These are phyloP conservation scores for Tritrichomonas musculus DNA, from an alignment of 208 protist species.

Conservation along the genomic window DNA sequence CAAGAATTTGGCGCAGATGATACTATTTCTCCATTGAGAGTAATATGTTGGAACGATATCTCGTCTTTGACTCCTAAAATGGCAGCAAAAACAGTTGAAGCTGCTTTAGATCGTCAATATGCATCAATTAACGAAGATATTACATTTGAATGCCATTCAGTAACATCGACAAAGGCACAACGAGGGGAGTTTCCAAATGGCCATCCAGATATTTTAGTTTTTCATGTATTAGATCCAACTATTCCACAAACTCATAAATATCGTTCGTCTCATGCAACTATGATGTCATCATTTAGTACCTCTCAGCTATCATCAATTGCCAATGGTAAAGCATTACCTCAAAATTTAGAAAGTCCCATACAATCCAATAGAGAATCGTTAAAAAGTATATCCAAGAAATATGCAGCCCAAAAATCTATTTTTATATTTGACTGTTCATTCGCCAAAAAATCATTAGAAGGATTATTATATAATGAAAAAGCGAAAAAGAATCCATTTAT, in stretches of 20 bases:
- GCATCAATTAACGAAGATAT: background rate
- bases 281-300: background rate
- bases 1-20: background rate
- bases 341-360: background rate
- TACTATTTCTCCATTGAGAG: background rate
- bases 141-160: background rate
- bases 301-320: background rate
- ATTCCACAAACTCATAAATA: background rate
- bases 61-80: background rate
- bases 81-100: background rate
- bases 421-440: background rate
- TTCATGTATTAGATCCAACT: slow-evolving; percentile 20
- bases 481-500: background rate
- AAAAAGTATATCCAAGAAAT: background rate
- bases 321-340: background rate
- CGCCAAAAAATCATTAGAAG: background rate
- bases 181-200: background rate
- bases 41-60: slow-evolving; percentile 23
- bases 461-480: background rate
- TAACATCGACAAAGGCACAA: background rate
- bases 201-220: background rate
- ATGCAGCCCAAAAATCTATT: background rate
- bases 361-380: background rate
- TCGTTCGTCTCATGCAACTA: background rate
- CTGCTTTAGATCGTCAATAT: background rate